Evolutionary conservation across 83 land plant genomes (phyloP).

Genomic region (Picea engelmannii): DNA sequence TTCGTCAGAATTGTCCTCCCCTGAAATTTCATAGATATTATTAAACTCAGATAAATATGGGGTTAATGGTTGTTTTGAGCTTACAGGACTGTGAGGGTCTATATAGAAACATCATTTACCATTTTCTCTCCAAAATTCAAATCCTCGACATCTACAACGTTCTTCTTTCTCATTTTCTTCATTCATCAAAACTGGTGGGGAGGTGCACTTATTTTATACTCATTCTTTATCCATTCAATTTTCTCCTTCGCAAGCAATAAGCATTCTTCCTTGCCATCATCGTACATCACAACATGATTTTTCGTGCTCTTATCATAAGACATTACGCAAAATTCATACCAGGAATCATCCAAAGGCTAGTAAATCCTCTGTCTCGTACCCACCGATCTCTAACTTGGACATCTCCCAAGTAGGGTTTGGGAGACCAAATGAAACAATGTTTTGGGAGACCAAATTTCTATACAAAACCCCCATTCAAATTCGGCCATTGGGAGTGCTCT

Average conservation of each 20-base stretch:
- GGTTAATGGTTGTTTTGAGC: neutral
- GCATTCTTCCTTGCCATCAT: constrained; percentile 81
- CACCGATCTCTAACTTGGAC: neutral
- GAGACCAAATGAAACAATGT: too few species aligned
- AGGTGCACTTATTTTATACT: constrained; percentile 2
- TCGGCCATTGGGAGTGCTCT: too few species aligned
- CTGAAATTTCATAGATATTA: neutral
- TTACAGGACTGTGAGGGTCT: neutral
- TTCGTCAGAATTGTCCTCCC: constrained; percentile 23
- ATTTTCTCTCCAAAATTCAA: neutral
- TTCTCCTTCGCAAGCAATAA: constrained; percentile 68
- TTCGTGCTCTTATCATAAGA: constrained; percentile 42
- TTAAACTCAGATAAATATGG: constrained; percentile 12
- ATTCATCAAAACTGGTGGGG: constrained; percentile 32
- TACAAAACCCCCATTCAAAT: too few species aligned
- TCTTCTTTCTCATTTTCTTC: constrained; percentile 13
- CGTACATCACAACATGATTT: constrained; percentile 68
- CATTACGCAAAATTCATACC: constrained; percentile 76
- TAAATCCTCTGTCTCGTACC: constrained; percentile 71
- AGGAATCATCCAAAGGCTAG: constrained; percentile 83
- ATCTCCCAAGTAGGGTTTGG: too few species aligned
- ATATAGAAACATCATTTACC: neutral
- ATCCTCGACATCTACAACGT: constrained; percentile 7
- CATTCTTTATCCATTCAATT: constrained; percentile 58
- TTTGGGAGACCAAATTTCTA: too few species aligned